Evolutionary conservation across 208 protist species (phyloP).

Genomic region (Naegleria fowleri): DNA sequence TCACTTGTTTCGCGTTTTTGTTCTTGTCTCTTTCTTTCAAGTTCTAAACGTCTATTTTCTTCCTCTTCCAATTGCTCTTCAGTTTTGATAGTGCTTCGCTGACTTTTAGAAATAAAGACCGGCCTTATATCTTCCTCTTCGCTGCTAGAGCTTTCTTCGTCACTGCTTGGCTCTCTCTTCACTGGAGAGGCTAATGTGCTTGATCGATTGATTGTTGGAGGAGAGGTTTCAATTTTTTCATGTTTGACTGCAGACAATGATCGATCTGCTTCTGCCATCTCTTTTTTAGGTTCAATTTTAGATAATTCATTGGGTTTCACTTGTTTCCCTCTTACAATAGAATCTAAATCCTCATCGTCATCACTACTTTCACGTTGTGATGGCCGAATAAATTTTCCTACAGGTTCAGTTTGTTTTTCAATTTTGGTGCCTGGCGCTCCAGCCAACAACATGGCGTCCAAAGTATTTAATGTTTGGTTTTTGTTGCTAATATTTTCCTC

Average conservation of each 20-base stretch:
- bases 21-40: not conserved
- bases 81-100: not conserved
- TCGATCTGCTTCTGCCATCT: not conserved
- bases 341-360: not conserved
- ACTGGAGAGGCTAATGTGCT: not conserved
- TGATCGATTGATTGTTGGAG: not conserved
- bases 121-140: not conserved
- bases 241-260: not conserved
- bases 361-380: not conserved
- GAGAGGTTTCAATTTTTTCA: not conserved
- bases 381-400: no score
- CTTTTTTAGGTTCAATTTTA: not conserved
- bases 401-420: not conserved
- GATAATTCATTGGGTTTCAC: no score
- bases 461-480: not conserved
- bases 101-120: not conserved
- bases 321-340: no score
- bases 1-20: not conserved
- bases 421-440: not conserved
- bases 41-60: not conserved
- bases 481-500: not conserved
- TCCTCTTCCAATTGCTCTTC: constrained; percentile 16
- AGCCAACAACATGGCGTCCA: not conserved
- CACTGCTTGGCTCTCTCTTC: not conserved
- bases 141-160: not conserved